A percentile compares a stretch with the other conserved stretches of the same genome.
Conservation (phyloP, 116 monocot species). For the Zostera marina region DNA sequence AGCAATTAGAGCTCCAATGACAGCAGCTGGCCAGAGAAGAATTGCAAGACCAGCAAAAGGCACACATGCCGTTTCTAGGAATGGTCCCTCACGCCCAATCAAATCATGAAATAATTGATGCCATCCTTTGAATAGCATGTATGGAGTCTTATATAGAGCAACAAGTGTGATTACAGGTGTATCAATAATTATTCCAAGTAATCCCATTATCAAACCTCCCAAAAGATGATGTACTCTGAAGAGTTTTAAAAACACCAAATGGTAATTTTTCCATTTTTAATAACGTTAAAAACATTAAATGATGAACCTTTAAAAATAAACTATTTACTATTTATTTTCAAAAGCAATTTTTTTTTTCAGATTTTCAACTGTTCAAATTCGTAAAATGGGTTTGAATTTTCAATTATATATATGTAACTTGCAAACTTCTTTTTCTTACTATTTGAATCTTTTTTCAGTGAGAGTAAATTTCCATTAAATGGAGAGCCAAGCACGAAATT, state of each 20-base stretch:
- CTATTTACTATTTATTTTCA: no score
- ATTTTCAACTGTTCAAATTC: no score
- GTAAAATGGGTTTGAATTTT: no score
- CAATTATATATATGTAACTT: no score
- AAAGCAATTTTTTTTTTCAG: no score
- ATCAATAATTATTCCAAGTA: conserved; percentile 56
- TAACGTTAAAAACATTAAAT: no score
- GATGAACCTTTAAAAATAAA: no score
- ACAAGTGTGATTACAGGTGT: conserved; percentile 39
- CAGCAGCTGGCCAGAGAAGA: conserved; percentile 86
- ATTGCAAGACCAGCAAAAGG: conserved; percentile 94
- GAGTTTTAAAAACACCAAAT: neutral
- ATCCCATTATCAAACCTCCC: conserved; percentile 42
- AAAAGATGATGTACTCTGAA: conserved; percentile 17
- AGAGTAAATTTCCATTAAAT: no score
- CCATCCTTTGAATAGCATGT: conserved; percentile 97
- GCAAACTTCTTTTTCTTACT: no score
- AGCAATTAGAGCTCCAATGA: conserved; percentile 56
- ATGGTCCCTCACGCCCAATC: conserved; percentile 91
- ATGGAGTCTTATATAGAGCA: conserved; percentile 66
- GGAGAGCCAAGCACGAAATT: no score
- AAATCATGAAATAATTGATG: conserved; percentile 72
- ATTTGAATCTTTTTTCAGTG: no score
- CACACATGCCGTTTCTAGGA: conserved; percentile 88
- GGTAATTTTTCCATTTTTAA: no score